Evolutionary conservation across 2,329 filamentous ascomycete species (phyloP).

Genomic region (Aspergillus udagawae): DNA sequence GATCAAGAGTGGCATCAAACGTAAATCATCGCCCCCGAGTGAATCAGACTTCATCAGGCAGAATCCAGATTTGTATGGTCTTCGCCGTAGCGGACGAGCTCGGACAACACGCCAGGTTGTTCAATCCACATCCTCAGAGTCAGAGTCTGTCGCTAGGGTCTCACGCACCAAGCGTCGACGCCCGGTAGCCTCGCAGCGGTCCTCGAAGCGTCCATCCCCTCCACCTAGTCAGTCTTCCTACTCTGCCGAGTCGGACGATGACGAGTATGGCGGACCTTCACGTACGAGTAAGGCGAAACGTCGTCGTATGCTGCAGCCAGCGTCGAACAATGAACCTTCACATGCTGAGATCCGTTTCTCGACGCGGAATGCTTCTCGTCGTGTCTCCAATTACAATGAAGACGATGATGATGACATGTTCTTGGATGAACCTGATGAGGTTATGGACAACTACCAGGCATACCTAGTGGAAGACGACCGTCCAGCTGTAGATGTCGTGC

Average conservation of each 20-base stretch:
- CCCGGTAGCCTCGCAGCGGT: constrained; percentile 50
- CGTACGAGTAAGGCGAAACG: constrained; percentile 71
- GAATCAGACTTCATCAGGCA: constrained; percentile 82
- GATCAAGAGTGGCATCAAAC: constrained; percentile 67
- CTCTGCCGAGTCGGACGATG: constrained; percentile 65
- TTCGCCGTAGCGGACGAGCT: constrained; percentile 78
- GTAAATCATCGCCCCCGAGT: constrained; percentile 61
- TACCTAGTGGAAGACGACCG: constrained; percentile 67
- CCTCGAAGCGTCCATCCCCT: constrained; percentile 43
- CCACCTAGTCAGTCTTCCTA: constrained; percentile 57
- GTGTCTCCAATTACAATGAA: constrained; percentile 66
- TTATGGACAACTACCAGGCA: constrained; percentile 67
- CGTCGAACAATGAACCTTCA: constrained; percentile 60
- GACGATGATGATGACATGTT: constrained; percentile 58
- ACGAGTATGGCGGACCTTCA: constrained; percentile 72
- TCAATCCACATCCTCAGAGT: constrained; percentile 56
- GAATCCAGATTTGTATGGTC: constrained; percentile 91
- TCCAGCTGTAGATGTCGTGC: constrained; percentile 84
- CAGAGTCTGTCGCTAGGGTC: constrained; percentile 67
- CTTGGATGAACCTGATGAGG: constrained; percentile 54
- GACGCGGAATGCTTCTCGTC: constrained; percentile 76
- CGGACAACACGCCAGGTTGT: constrained; percentile 60
- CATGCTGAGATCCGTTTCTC: constrained; percentile 87
- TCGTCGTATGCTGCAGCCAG: constrained; percentile 64
- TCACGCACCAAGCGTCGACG: constrained; percentile 46